phyloP scores from a whole-genome alignment of 371 early-diverging fungal species.

The Zychaea mexicana region DNA sequence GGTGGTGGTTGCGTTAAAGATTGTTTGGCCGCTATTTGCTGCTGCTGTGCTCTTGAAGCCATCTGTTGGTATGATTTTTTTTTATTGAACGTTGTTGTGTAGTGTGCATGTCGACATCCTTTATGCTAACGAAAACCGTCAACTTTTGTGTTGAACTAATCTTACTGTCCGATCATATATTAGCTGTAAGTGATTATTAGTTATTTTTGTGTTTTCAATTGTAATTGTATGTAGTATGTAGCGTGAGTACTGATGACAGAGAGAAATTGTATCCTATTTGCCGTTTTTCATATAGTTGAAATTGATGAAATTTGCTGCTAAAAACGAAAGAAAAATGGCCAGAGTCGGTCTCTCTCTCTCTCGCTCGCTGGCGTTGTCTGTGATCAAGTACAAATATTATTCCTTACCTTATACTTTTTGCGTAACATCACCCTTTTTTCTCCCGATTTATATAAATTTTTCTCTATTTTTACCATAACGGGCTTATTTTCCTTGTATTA shows the following conservation, averaged over 20 bases:
- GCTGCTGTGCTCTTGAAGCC: constrained; percentile 34
- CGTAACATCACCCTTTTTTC: too few relatives aligned
- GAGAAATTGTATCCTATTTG: background rate
- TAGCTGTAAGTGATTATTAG: background rate
- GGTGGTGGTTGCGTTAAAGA: constrained; percentile 45
- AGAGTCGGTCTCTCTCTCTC: too few relatives aligned
- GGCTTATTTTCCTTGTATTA: background rate
- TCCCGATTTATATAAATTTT: background rate
- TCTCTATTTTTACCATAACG: background rate
- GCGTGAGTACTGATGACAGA: background rate
- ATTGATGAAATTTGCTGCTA: constrained; percentile 30
- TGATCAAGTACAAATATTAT: background rate
- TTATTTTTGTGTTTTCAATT: background rate
- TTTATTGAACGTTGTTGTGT: too few relatives aligned
- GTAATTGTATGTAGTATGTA: background rate
- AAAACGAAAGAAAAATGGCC: background rate
- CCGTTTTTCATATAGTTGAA: constrained; percentile 15
- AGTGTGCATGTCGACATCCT: too few relatives aligned
- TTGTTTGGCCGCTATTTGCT: constrained; percentile 37
- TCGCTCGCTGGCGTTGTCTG: too few relatives aligned
- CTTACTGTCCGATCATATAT: background rate
- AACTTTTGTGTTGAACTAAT: too few relatives aligned
- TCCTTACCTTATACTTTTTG: too few relatives aligned
- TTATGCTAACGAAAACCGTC: background rate
- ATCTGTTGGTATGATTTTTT: constrained; percentile 22